Evolutionary conservation across 305 asterid species (phyloP).

Genomic region (Striga hermonthica): DNA sequence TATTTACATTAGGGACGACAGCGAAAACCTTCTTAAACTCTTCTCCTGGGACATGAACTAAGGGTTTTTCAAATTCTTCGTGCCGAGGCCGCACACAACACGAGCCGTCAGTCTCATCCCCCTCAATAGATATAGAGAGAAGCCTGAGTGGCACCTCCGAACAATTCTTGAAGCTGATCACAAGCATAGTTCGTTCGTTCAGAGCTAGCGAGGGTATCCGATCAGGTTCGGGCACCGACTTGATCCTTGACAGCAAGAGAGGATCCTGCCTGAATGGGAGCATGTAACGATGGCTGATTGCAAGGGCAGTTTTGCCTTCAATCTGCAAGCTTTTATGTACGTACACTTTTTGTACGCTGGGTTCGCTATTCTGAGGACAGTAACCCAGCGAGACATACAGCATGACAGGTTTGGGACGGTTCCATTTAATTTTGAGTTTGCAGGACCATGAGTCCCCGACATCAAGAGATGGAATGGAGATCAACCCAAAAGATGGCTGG

Average conservation of each 20-base stretch:
- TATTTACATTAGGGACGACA: conserved; percentile 53
- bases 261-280: conserved; percentile 82
- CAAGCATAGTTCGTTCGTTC: conserved; percentile 67
- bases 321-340: conserved; percentile 95
- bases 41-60: conserved; percentile 76
- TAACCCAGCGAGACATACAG: conserved; percentile 91
- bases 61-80: conserved; percentile 44
- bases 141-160: conserved; percentile 79
- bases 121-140: conserved; percentile 65
- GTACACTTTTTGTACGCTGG: conserved; percentile 70
- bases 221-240: conserved; percentile 53
- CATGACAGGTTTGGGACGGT: conserved; percentile 96
- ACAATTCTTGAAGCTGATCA: conserved; percentile 72
- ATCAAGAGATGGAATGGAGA: conserved; percentile 74
- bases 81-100: conserved; percentile 53
- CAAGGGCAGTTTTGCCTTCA: conserved; percentile 83
- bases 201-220: conserved; percentile 59
- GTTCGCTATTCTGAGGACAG: conserved; percentile 53
- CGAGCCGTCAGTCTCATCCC: conserved; percentile 41
- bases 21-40: conserved; percentile 87
- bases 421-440: conserved; percentile 89
- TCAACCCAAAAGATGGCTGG: conserved; percentile 93
- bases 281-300: conserved; percentile 71
- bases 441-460: conserved; percentile 85
- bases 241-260: conserved; percentile 66